These are phyloP conservation scores for Suhomyces bribrorum DNA, from an alignment of 1,139 yeast species.

Conservation along the genomic window DNA sequence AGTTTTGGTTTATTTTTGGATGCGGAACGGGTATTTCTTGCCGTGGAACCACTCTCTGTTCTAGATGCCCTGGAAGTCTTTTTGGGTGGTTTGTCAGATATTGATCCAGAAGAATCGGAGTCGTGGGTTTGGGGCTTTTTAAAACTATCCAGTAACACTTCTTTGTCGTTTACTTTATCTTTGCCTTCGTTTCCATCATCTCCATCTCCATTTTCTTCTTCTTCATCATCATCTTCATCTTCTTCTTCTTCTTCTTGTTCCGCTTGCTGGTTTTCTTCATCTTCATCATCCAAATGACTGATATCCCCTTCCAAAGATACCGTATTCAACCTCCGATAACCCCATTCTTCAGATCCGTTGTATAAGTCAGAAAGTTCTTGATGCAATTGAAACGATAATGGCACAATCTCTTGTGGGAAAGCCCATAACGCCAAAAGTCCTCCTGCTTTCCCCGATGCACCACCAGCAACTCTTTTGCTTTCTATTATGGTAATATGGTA, in stretches of 20 bases:
- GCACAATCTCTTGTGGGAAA: slow-evolving; percentile 92
- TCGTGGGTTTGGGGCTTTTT: slow-evolving; percentile 20
- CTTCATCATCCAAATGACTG: slow-evolving; percentile 28
- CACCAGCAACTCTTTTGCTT: slow-evolving; percentile 92
- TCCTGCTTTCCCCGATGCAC: slow-evolving; percentile 97
- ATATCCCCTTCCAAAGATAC: slow-evolving; percentile 86
- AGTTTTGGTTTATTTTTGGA: slow-evolving; percentile 32
- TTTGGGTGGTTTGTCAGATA: slow-evolving; percentile 34
- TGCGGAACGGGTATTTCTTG: slow-evolving; percentile 8
- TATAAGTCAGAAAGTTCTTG: slow-evolving; percentile 77
- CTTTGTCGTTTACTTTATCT: too few species aligned
- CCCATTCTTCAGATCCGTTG: slow-evolving; percentile 87
- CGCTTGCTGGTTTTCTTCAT: slow-evolving; percentile 23
- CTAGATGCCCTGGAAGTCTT: slow-evolving; percentile 34
- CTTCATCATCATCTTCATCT: slow-evolving; percentile 13
- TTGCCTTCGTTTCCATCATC: background rate
- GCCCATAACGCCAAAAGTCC: slow-evolving; percentile 95
- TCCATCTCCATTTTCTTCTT: slow-evolving; percentile 13
- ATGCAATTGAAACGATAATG: slow-evolving; percentile 82
- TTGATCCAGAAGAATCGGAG: slow-evolving; percentile 21
- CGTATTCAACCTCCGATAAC: slow-evolving; percentile 84
- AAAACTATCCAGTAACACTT: slow-evolving; percentile 8
- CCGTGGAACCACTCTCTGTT: slow-evolving; percentile 9
- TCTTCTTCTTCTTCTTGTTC: slow-evolving; percentile 13
- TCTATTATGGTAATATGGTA: slow-evolving; percentile 88